Conservation (phyloP, 1,284 basidiomycete species). For the Austropuccinia psidii region DNA sequence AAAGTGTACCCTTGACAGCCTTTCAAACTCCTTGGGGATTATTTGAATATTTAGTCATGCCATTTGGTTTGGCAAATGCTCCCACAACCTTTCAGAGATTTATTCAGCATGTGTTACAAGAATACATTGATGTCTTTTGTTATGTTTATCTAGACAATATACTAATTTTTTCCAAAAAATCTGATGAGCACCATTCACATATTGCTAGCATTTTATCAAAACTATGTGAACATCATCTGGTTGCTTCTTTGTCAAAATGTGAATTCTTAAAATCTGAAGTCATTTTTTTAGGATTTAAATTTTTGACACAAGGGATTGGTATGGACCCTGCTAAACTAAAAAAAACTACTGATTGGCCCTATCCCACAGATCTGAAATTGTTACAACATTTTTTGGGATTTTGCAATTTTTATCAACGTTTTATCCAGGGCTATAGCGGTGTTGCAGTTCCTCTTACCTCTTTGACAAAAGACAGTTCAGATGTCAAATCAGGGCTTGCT, state of each 20-base stretch:
- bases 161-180: slow-evolving; percentile 49
- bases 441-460: neutral
- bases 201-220: neutral
- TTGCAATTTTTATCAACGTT: too few species aligned
- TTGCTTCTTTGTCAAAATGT: neutral
- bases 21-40: slow-evolving; percentile 36
- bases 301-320: too few species aligned
- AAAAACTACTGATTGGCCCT: neutral
- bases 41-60: slow-evolving; percentile 38
- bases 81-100: slow-evolving; percentile 48
- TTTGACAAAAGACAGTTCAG: neutral
- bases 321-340: neutral
- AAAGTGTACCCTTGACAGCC: slow-evolving; percentile 38
- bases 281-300: neutral
- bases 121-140: slow-evolving; percentile 44
- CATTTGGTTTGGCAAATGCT: slow-evolving; percentile 45
- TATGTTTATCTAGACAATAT: slow-evolving; percentile 49
- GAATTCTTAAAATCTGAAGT: neutral
- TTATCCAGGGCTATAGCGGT: neutral
- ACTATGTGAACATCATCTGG: neutral
- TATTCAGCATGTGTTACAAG: slow-evolving; percentile 39
- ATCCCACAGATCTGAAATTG: neutral
- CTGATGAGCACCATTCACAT: slow-evolving; percentile 42
- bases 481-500: neutral
- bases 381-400: neutral